phyloP scores from a whole-genome alignment of 1,139 yeast species.

The Diutina scorzettiae region DNA sequence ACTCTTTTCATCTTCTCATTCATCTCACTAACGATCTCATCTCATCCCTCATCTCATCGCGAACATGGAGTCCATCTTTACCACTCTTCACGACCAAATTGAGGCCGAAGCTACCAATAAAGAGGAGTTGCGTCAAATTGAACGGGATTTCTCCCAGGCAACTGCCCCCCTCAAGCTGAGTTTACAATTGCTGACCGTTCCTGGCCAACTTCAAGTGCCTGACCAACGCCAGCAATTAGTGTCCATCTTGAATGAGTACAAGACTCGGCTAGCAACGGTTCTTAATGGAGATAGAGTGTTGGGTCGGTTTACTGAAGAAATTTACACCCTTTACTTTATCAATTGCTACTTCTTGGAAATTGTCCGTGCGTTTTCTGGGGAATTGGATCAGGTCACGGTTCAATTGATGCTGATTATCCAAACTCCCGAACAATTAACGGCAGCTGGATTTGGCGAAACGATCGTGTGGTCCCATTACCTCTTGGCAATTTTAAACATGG shows the following conservation, averaged over 20 bases:
- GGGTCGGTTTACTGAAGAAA: not conserved
- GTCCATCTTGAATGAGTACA: not conserved
- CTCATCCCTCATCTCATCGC: constrained; percentile 5
- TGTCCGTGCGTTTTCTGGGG: not conserved
- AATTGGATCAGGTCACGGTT: not conserved
- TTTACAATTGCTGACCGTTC: constrained; percentile 1
- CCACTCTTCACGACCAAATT: not conserved
- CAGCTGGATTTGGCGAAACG: not conserved
- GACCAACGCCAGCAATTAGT: not conserved
- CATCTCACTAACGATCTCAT: too few relatives aligned
- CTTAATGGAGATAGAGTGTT: not conserved
- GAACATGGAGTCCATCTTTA: constrained; percentile 1
- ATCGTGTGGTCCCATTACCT: constrained; percentile 12
- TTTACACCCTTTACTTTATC: not conserved
- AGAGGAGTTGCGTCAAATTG: not conserved
- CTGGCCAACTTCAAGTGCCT: not conserved
- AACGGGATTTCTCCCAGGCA: not conserved
- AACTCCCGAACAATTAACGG: not conserved
- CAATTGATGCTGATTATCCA: not conserved
- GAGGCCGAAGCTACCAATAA: constrained; percentile 3
- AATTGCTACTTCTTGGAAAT: constrained; percentile 3
- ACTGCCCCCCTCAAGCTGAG: constrained; percentile 3
- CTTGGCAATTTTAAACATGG: constrained; percentile 15
- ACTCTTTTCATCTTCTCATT: too few relatives aligned
- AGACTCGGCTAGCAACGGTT: not conserved